phyloP scores from a whole-genome alignment of 202 grass and related monocot genomes.

The Musa balbisiana region DNA sequence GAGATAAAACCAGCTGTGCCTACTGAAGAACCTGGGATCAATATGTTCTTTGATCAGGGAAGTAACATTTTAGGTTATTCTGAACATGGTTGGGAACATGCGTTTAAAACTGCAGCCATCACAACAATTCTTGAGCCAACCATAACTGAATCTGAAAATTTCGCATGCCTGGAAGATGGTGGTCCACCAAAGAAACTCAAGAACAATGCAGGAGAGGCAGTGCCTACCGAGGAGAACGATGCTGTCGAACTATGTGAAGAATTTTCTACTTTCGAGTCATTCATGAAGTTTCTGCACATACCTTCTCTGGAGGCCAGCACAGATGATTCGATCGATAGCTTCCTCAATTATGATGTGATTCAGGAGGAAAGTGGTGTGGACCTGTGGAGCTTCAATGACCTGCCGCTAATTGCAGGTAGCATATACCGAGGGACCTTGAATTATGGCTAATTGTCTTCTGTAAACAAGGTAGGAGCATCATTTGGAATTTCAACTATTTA shows the following conservation, averaged over 20 bases:
- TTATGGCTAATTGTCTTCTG: slow-evolving; percentile 1
- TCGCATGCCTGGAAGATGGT: slow-evolving; percentile 19
- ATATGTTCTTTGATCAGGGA: slow-evolving; percentile 40
- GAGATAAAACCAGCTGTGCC: slow-evolving; percentile 14
- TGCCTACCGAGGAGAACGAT: slow-evolving; percentile 26
- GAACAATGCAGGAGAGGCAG: slow-evolving; percentile 14
- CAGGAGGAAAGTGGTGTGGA: slow-evolving; percentile 45
- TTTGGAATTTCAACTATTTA: background rate
- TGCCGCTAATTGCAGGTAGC: slow-evolving; percentile 32
- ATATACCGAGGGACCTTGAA: slow-evolving; percentile 22
- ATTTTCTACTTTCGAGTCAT: slow-evolving; percentile 44
- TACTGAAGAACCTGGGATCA: slow-evolving; percentile 12
- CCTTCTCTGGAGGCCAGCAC: slow-evolving; percentile 36
- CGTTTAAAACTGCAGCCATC: slow-evolving; percentile 51
- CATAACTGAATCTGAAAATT: slow-evolving; percentile 32
- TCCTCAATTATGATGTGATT: slow-evolving; percentile 39
- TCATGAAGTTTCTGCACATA: slow-evolving; percentile 43
- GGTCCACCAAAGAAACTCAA: slow-evolving; percentile 33
- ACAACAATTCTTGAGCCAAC: slow-evolving; percentile 40
- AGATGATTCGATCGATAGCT: slow-evolving; percentile 37
- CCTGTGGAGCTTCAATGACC: slow-evolving; percentile 80
- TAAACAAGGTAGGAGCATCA: background rate
- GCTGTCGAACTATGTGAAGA: slow-evolving; percentile 31
- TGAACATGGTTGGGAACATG: slow-evolving; percentile 47
- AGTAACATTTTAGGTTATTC: slow-evolving; percentile 40